Evolutionary conservation across 257 asterid genomes (phyloP), one percentile per base, ranked within the genome.

Genomic region (Verbascum thapsus): DNA sequence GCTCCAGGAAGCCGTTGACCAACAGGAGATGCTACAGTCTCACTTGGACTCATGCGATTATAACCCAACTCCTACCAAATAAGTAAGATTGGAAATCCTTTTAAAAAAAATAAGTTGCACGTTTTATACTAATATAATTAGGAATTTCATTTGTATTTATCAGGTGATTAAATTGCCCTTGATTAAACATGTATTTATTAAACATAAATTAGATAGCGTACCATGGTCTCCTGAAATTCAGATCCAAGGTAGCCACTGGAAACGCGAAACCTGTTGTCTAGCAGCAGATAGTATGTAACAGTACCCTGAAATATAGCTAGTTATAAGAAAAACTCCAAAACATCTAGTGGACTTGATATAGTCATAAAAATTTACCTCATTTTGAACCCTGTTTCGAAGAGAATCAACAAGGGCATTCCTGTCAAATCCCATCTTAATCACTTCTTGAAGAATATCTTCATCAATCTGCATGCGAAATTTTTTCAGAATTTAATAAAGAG

Each of bases 231-330:
- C 71, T 74, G 83, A 72, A 79, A 85, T 48, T 83, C 88, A 54
- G 82, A 78, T 68, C 86, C 86, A 63, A 78, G 85, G 68, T 78
- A 81, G 74, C 84, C 80, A 70, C 77, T 72, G 52, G 80, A 73
- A 74, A 72, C 79, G 54, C 85, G 95, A 61, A 75, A 78, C 66
- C 90, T 78, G 51, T 81, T 86, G 84, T 87, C 99, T 44, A 94
- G 84, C 60, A 90, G 85, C 78, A 94, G 71, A 73, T 90, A 94
- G 88, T 94, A 94, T 10, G 99, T 80, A 30, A 94, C 97, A 42
- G 99, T 94, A 48, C 96, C 96, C 99, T 94, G 83, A 76, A 68
- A 81, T 52, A 64, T 34, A 66, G 59, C 32, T 40, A 63, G 53
- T 56, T 49, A 40, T 68, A 53, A 80, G 79, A 47, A 62, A n/a